Evolutionary conservation across 176 grass and related monocot species (phyloP).

Genomic region (Hsuehochloa calcarea): DNA sequence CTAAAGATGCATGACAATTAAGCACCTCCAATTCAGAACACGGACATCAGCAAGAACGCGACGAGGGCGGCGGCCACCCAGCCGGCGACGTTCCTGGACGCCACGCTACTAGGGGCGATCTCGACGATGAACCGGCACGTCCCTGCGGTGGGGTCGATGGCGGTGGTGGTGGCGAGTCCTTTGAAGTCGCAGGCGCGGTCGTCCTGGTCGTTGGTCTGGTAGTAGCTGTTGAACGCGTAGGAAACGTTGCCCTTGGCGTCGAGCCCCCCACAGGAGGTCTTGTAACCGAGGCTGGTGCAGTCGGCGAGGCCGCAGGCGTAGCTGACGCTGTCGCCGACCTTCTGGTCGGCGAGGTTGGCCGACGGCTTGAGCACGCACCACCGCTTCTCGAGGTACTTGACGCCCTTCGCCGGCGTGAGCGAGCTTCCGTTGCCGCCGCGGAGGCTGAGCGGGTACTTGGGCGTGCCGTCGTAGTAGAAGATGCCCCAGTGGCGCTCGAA

Average conservation of each 20-base stretch:
- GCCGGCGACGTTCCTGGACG: neutral
- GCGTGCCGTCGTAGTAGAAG: slow-evolving; percentile 79
- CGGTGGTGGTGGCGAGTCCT: slow-evolving; percentile 52
- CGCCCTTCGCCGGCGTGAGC: slow-evolving; percentile 47
- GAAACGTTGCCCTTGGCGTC: slow-evolving; percentile 75
- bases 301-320: slow-evolving; percentile 73
- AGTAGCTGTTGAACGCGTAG: slow-evolving; percentile 73
- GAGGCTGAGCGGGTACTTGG: slow-evolving; percentile 68
- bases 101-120: slow-evolving; percentile 28
- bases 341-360: slow-evolving; percentile 37
- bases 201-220: slow-evolving; percentile 79
- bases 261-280: slow-evolving; percentile 59
- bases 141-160: slow-evolving; percentile 39
- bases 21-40: neutral
- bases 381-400: slow-evolving; percentile 46
- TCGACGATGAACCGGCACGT: slow-evolving; percentile 59
- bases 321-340: slow-evolving; percentile 58
- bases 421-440: slow-evolving; percentile 23
- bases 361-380: slow-evolving; percentile 77
- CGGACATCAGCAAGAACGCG: neutral
- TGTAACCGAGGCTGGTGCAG: slow-evolving; percentile 78
- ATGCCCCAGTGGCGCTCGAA: slow-evolving; percentile 93
- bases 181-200: slow-evolving; percentile 57
- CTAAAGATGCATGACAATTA: neutral
- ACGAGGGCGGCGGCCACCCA: neutral